Percentiles rank a stretch among this genome's conserved stretches.
phyloP scores from a whole-genome alignment of 2,329 filamentous ascomycete species.

The Cercospora sp. region DNA sequence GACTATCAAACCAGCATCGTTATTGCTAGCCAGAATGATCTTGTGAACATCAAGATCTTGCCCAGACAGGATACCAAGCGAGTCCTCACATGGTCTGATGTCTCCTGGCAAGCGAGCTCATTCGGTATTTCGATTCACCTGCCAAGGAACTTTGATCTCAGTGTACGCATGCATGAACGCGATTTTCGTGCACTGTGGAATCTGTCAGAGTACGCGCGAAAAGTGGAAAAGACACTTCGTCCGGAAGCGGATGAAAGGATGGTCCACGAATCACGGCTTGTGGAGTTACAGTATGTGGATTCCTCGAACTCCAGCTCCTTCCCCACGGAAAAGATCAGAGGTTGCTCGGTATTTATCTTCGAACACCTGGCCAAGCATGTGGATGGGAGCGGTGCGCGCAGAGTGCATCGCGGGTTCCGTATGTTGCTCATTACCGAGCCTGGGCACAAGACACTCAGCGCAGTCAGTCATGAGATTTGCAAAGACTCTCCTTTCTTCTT shows the following conservation, averaged over 20 bases:
- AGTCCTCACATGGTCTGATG: conserved; percentile 77
- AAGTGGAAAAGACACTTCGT: conserved; percentile 70
- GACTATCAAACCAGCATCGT: conserved; percentile 71
- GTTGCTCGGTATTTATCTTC: conserved; percentile 74
- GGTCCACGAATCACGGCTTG: conserved; percentile 68
- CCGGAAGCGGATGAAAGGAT: conserved; percentile 68
- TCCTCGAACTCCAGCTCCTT: conserved; percentile 69
- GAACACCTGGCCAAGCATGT: conserved; percentile 68
- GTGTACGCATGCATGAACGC: conserved; percentile 68
- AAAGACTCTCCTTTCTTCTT: conserved; percentile 71
- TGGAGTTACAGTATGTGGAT: conserved; percentile 79
- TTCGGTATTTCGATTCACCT: conserved; percentile 68
- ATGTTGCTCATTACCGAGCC: conserved; percentile 76
- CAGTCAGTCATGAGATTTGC: conserved; percentile 68
- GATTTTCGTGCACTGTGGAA: conserved; percentile 79
- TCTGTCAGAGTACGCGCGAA: conserved; percentile 81
- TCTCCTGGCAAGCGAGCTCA: conserved; percentile 72
- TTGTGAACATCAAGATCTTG: conserved; percentile 73
- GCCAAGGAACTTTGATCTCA: conserved; percentile 72
- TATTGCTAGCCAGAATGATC: conserved; percentile 76
- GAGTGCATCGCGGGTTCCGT: conserved; percentile 75
- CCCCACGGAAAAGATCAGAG: conserved; percentile 69
- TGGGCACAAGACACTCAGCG: conserved; percentile 73
- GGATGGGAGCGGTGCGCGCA: conserved; percentile 70
- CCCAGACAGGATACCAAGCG: conserved; percentile 49